Conservation (phyloP, 345 rosid species). For the Sapria himalayana region DNA sequence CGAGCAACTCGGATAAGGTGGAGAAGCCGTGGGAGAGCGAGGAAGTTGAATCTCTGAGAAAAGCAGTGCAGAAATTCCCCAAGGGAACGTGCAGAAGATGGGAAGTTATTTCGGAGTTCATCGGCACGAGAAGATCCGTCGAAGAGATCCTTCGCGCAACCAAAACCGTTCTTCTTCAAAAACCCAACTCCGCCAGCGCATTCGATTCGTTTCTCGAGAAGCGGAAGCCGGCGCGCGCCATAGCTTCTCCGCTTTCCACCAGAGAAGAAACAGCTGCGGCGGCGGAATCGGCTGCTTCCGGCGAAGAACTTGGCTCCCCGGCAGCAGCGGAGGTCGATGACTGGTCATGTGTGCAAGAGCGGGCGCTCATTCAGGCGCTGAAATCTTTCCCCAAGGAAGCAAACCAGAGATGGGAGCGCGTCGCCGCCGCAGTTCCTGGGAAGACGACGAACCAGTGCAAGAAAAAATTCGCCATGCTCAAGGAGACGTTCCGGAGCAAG, state of each 20-base stretch:
- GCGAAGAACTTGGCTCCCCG: constrained; percentile 21
- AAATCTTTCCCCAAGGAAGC: constrained; percentile 93
- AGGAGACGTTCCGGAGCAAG: constrained; percentile 75
- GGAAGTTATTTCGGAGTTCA: constrained; percentile 91
- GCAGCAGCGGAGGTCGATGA: constrained; percentile 40
- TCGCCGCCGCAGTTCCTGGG: constrained; percentile 93
- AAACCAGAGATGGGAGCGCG: constrained; percentile 89
- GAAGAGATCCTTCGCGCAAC: constrained; percentile 93
- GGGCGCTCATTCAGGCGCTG: constrained; percentile 80
- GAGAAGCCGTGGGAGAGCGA: constrained; percentile 76
- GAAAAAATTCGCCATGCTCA: constrained; percentile 65
- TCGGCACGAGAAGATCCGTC: constrained; percentile 81
- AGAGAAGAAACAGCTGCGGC: constrained; percentile 37
- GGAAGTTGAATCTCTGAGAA: constrained; percentile 82
- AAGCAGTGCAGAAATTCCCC: constrained; percentile 73
- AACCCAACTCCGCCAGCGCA: constrained; percentile 80
- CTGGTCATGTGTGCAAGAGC: constrained; percentile 92
- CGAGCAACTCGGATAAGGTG: constrained; percentile 29
- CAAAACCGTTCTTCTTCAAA: constrained; percentile 85
- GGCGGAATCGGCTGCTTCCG: constrained; percentile 9
- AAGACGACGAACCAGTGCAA: constrained; percentile 79
- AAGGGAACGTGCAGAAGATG: constrained; percentile 95
- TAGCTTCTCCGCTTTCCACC: constrained; percentile 72
- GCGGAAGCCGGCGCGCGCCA: constrained; percentile 55
- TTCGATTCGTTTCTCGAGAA: constrained; percentile 94